Conservation (phyloP, 805 yeast genomes). For the Kurtzmaniella cleridarum region DNA sequence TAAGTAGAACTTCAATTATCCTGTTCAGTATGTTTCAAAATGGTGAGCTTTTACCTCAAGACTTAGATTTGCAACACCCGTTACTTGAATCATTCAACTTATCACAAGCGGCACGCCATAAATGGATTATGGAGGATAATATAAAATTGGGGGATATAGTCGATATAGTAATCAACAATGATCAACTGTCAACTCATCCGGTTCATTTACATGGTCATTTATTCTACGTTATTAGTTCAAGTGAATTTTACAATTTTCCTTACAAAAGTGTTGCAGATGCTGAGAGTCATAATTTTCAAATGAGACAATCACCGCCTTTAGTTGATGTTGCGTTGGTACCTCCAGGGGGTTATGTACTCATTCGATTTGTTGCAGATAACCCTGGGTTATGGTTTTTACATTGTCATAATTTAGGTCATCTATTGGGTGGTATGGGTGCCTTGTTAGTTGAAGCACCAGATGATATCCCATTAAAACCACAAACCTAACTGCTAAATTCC, state of each 20-base stretch:
- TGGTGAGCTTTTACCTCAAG: constrained; percentile 11
- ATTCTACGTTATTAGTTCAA: constrained; percentile 22
- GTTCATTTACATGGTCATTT: constrained; percentile 32
- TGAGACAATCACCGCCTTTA: constrained; percentile 17
- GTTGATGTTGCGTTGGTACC: constrained; percentile 23
- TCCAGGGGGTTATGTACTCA: constrained; percentile 27
- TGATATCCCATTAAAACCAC: background rate
- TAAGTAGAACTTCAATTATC: constrained; percentile 24
- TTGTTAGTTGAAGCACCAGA: constrained; percentile 8
- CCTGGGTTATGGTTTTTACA: constrained; percentile 29
- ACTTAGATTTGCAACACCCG: constrained; percentile 23
- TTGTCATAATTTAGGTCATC: constrained; percentile 31
- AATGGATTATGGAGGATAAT: constrained; percentile 8
- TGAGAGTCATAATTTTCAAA: constrained; percentile 9
- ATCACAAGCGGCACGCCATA: constrained; percentile 1
- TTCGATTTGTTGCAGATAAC: constrained; percentile 26
- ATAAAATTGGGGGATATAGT: constrained; percentile 23
- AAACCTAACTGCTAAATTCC: background rate
- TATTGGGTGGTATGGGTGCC: constrained; percentile 25
- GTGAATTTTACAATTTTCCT: constrained; percentile 18
- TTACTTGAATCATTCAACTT: constrained; percentile 2
- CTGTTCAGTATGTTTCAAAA: constrained; percentile 20
- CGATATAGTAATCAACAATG: constrained; percentile 26
- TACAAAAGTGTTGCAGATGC: constrained; percentile 22
- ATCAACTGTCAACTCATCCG: constrained; percentile 25